Evolutionary conservation across 2,329 filamentous ascomycete species (phyloP).

Genomic region (Trichoderma hamatum): DNA sequence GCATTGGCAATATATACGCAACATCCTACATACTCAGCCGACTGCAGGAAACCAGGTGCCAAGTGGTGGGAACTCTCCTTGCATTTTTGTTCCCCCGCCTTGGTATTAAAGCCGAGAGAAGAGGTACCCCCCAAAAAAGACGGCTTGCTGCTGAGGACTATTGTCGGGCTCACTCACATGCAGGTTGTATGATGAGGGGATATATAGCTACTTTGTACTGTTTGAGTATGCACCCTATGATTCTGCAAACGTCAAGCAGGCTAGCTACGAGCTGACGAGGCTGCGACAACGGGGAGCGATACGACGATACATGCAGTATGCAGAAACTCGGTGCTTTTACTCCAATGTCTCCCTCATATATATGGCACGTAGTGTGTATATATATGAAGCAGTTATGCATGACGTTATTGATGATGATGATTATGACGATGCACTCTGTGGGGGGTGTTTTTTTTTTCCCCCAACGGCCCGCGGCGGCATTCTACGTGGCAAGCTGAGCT

Average conservation of each 20-base stretch:
- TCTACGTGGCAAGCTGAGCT: constrained; percentile 21
- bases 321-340: background rate
- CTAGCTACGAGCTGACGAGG: background rate
- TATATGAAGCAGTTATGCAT: constrained; percentile 13
- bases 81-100: constrained; percentile 7
- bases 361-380: background rate
- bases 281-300: constrained; percentile 5
- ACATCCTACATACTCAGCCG: background rate
- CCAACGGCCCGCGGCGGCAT: constrained; percentile 10
- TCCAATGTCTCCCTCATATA: background rate
- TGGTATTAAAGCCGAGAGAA: background rate
- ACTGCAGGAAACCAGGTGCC: constrained; percentile 9
- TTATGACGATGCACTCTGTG: constrained; percentile 6
- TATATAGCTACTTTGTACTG: background rate
- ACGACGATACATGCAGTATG: background rate
- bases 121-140: background rate
- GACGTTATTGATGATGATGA: background rate
- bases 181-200: background rate
- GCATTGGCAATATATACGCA: background rate
- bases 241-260: background rate
- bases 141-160: background rate
- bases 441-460: background rate
- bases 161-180: background rate
- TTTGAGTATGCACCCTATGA: background rate
- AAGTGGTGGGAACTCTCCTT: background rate